Evolutionary conservation across 805 yeast genomes (phyloP).

Genomic region (Schwanniomyces pseudopolymorphus): DNA sequence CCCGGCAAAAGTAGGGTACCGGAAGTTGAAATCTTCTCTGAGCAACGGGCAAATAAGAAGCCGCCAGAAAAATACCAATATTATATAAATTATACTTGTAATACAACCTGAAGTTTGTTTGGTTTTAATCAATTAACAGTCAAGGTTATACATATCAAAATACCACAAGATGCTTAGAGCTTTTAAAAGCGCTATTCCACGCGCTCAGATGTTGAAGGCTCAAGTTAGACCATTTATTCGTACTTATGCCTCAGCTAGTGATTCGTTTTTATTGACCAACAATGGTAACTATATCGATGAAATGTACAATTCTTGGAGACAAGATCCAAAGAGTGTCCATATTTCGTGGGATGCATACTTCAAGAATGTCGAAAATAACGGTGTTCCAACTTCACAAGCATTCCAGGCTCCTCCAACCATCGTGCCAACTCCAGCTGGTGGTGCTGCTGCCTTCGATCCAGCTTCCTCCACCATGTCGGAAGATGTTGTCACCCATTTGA

Average conservation of each 20-base stretch:
- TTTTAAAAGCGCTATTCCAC: constrained; percentile 37
- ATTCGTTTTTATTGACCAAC: constrained; percentile 77
- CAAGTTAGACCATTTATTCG: constrained; percentile 19
- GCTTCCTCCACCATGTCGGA: constrained; percentile 50
- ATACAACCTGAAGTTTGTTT: constrained; percentile 1
- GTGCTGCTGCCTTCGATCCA: constrained; percentile 63
- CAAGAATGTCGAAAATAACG: constrained; percentile 77
- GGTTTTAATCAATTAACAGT: constrained; percentile 2
- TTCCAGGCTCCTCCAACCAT: constrained; percentile 90
- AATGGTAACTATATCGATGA: constrained; percentile 94
- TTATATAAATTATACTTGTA: neutral
- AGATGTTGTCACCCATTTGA: constrained; percentile 83
- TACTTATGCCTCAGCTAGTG: constrained; percentile 46
- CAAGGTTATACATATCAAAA: neutral
- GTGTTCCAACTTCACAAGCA: constrained; percentile 70
- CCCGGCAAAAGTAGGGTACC: neutral
- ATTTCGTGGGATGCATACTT: constrained; percentile 97
- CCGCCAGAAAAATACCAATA: constrained; percentile 1
- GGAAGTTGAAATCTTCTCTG: neutral
- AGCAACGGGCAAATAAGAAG: constrained; percentile 3
- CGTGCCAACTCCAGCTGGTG: constrained; percentile 79
- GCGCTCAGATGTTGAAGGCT: constrained; percentile 31
- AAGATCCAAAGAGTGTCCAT: constrained; percentile 90
- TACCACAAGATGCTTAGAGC: constrained; percentile 38
- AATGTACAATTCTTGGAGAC: constrained; percentile 93